Conservation (phyloP, 2,329 filamentous ascomycete species). For the Xylaria digitata region DNA sequence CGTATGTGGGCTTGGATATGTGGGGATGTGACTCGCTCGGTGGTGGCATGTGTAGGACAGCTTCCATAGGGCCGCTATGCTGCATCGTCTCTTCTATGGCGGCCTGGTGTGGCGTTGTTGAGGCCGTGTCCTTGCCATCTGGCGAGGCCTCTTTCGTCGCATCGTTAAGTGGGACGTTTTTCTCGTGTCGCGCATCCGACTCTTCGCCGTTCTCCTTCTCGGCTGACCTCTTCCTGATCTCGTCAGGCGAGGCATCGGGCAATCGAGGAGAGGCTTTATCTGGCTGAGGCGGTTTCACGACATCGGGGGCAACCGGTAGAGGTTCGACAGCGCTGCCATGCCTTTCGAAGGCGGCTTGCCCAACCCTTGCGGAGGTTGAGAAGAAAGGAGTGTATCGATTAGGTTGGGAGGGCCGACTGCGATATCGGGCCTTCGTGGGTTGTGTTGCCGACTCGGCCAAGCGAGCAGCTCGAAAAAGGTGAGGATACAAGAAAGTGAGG, state of each 20-base stretch:
- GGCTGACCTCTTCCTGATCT: slow-evolving; percentile 33
- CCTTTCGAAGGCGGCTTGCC: slow-evolving; percentile 62
- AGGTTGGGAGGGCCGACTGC: slow-evolving; percentile 45
- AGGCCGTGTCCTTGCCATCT: slow-evolving; percentile 24
- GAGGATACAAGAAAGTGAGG: slow-evolving; percentile 76
- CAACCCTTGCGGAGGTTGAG: slow-evolving; percentile 52
- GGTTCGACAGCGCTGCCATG: slow-evolving; percentile 73
- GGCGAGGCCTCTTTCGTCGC: slow-evolving; percentile 19
- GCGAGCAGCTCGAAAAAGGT: slow-evolving; percentile 68
- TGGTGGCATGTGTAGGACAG: slow-evolving; percentile 57
- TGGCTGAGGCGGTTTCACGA: slow-evolving; percentile 43
- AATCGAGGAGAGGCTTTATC: slow-evolving; percentile 35
- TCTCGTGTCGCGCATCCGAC: slow-evolving; percentile 29
- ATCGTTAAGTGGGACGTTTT: slow-evolving; percentile 30
- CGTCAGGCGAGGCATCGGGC: slow-evolving; percentile 31
- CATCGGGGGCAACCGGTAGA: slow-evolving; percentile 49
- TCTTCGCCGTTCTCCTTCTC: slow-evolving; percentile 38
- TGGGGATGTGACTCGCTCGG: slow-evolving; percentile 62
- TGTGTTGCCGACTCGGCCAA: slow-evolving; percentile 58
- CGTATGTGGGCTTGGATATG: slow-evolving; percentile 79
- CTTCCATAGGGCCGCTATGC: slow-evolving; percentile 61
- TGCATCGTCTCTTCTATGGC: slow-evolving; percentile 54
- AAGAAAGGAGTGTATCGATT: slow-evolving; percentile 51
- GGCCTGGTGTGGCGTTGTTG: slow-evolving; percentile 48
- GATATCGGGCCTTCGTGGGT: slow-evolving; percentile 55